These are phyloP conservation scores for Talaromyces thailandensis DNA, from an alignment of 495 filamentous ascomycete genomes.

Conservation along the genomic window DNA sequence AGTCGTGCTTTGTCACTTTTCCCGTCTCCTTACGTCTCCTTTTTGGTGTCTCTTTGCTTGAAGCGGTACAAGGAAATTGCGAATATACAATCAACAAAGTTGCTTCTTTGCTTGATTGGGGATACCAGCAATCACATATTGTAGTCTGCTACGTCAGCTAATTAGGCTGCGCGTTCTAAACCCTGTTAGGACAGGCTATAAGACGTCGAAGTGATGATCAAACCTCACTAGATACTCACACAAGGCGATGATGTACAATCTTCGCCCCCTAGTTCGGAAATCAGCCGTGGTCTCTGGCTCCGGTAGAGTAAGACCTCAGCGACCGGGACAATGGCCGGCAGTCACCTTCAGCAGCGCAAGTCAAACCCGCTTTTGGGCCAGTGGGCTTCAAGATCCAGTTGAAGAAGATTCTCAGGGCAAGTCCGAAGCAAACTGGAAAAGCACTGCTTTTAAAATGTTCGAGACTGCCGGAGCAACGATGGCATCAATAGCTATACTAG, in stretches of 20 bases:
- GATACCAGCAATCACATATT: not conserved
- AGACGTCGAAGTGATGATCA: not conserved
- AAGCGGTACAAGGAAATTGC: not conserved
- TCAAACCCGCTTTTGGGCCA: not conserved
- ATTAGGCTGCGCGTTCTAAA: not conserved
- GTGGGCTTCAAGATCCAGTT: slow-evolving; percentile 16
- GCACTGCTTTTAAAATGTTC: slow-evolving; percentile 65
- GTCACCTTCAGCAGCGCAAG: not conserved
- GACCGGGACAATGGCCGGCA: not conserved
- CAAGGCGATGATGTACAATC: not conserved
- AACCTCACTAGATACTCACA: not conserved
- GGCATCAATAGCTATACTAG: slow-evolving; percentile 76
- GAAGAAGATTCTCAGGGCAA: slow-evolving; percentile 20
- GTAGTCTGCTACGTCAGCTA: not conserved
- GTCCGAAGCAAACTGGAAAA: slow-evolving; percentile 26
- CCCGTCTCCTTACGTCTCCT: not conserved
- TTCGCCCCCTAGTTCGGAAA: not conserved
- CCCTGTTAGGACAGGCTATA: not conserved
- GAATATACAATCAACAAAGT: not conserved
- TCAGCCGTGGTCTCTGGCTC: not conserved
- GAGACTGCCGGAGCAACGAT: slow-evolving; percentile 81
- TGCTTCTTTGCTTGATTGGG: not conserved
- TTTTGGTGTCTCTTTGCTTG: not conserved
- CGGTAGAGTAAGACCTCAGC: not conserved
- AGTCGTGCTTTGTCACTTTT: not conserved